These are phyloP conservation scores for Coniochaeta pulveracea DNA, from an alignment of 2,329 filamentous ascomycete species.

Conservation along the genomic window DNA sequence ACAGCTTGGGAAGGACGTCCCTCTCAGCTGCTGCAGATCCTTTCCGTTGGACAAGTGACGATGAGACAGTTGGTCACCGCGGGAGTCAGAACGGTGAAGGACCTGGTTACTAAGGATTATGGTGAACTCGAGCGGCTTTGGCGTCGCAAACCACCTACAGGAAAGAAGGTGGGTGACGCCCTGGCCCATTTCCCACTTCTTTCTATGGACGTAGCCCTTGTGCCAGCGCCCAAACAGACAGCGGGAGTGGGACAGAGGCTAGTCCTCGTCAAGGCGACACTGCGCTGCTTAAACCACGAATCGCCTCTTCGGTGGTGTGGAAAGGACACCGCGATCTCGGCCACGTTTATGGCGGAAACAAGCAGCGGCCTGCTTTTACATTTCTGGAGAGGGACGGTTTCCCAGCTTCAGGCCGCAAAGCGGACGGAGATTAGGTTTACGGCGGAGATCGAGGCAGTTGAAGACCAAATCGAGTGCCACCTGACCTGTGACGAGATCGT, in stretches of 20 bases:
- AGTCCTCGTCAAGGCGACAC: slow-evolving; percentile 50
- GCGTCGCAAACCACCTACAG: slow-evolving; percentile 74
- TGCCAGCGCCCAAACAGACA: background rate
- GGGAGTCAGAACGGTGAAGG: slow-evolving; percentile 60
- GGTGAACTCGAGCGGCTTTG: slow-evolving; percentile 66
- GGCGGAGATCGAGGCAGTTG: slow-evolving; percentile 38
- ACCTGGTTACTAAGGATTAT: slow-evolving; percentile 55
- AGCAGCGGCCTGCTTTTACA: slow-evolving; percentile 59
- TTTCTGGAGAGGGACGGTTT: slow-evolving; percentile 54
- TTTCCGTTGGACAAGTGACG: slow-evolving; percentile 64
- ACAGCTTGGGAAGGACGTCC: slow-evolving; percentile 73
- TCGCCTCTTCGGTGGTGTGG: slow-evolving; percentile 48
- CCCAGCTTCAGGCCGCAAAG: slow-evolving; percentile 49
- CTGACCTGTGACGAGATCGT: slow-evolving; percentile 81
- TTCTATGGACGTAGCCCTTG: slow-evolving; percentile 22
- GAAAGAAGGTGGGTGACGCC: slow-evolving; percentile 53
- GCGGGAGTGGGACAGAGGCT: slow-evolving; percentile 17
- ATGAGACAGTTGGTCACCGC: slow-evolving; percentile 62
- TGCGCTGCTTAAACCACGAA: slow-evolving; percentile 62
- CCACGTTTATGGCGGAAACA: slow-evolving; percentile 66
- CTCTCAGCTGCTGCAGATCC: slow-evolving; percentile 72
- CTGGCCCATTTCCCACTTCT: slow-evolving; percentile 59
- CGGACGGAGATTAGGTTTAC: slow-evolving; percentile 45
- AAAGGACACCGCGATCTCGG: slow-evolving; percentile 51
- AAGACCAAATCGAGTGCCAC: slow-evolving; percentile 53